Evolutionary conservation across 164 flowering plant species (phyloP), one percentile per base, ranked within the genome.

Genomic region (Platanus orientalis): DNA sequence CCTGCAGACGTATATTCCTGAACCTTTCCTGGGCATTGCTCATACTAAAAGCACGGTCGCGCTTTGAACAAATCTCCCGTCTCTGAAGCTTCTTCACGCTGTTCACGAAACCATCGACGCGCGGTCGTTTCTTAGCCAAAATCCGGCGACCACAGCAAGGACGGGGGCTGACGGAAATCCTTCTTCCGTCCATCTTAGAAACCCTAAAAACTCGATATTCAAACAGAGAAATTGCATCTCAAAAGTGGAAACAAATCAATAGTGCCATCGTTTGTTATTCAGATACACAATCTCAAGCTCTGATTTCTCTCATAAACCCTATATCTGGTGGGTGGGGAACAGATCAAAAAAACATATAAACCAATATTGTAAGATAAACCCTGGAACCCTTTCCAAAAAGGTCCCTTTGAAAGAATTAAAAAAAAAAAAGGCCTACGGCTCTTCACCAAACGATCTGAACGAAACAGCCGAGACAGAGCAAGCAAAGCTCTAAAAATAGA

Each of bases 81-180:
- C 97, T 69, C 73, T 81, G 95, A 19, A 94, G 84, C 84, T 94
- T 94, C 84, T 82, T 91, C n/a, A 92, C 94, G 62, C 92, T 89
- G 76, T 94, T 94, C 11, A 88, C 90, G 42, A 82, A 82, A 47
- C 89, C 96, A 64, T 92, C 94, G 0, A 66, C 74, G 0, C 88
- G 80, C 10, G 78, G 78, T 16, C 95, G 77, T 63, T 88, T 92
- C 86, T 75, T 82, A 6, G 96, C 99, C 60, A 81, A 54, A 40
- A 94, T 77, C 19, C 99, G 71, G 32, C 92, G 76, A 1, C 86
- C 87, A 34, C 71, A 60, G 65, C 94, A 86, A 25, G 97, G 96
- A 61, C 96, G 74, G 25, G 93, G 96, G 66, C 87, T 88, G 53
- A 76, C 92, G 55, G 91, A 75, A 55, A 89, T 81, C 64, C 87